Conservation (phyloP, 1,284 basidiomycete genomes). For the Takashimella koratensis region DNA sequence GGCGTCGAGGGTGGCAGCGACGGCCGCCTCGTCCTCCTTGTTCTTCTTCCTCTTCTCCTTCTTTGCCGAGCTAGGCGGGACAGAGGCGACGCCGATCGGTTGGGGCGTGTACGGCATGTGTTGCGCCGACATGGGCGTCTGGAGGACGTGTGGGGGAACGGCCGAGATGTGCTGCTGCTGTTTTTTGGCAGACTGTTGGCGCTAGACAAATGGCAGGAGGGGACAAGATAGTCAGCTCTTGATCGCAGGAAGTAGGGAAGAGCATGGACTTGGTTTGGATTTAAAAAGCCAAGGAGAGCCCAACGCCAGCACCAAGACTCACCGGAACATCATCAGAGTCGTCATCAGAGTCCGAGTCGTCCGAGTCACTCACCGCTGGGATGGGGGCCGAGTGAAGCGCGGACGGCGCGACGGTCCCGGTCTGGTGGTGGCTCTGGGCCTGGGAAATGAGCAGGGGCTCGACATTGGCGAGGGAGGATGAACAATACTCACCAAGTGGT, state of each 20-base stretch:
- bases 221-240: neutral
- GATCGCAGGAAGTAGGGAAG: no score
- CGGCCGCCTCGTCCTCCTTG: slow-evolving; percentile 24
- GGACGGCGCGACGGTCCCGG: slow-evolving; percentile 3
- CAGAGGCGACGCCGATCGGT: slow-evolving; percentile 1
- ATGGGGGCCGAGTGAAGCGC: slow-evolving; percentile 1
- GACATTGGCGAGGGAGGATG: neutral
- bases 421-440: slow-evolving; percentile 3
- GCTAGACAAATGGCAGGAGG: neutral
- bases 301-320: neutral
- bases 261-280: no score
- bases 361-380: slow-evolving; percentile 4
- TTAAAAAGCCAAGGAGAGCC: no score
- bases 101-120: slow-evolving; percentile 15
- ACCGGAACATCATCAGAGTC: slow-evolving; percentile 1
- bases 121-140: slow-evolving; percentile 13
- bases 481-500: slow-evolving; percentile 10
- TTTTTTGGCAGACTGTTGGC: neutral
- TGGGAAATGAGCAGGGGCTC: neutral
- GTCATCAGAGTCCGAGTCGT: slow-evolving; percentile 15
- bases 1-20: slow-evolving; percentile 9
- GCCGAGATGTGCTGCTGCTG: neutral
- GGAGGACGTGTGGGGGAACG: slow-evolving; percentile 6
- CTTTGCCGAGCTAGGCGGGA: slow-evolving; percentile 1
- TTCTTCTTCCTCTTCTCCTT: slow-evolving; percentile 39